Conservation (phyloP, 2,329 filamentous ascomycete genomes). For the Epichloe baconii region DNA sequence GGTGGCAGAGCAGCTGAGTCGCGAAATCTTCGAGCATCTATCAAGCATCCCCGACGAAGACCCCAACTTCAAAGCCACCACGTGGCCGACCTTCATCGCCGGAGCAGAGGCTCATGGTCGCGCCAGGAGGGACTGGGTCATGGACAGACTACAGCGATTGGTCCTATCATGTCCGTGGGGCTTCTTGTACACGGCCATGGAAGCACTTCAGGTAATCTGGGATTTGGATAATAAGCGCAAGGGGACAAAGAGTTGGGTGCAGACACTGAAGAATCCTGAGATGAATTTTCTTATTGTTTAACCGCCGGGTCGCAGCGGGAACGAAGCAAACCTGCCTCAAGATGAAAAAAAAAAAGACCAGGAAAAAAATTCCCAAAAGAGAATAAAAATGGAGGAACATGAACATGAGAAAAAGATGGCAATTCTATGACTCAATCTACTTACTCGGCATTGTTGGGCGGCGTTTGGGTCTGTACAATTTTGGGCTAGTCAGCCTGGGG, state of each 20-base stretch:
- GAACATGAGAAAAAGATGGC: neutral
- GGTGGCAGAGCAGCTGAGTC: slow-evolving; percentile 22
- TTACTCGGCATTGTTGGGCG: neutral
- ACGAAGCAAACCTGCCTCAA: neutral
- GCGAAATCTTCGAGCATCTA: slow-evolving; percentile 34
- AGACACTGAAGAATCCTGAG: slow-evolving; percentile 27
- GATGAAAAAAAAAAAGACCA: neutral
- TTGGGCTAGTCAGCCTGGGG: neutral
- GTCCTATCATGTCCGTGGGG: slow-evolving; percentile 33
- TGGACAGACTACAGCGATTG: slow-evolving; percentile 28
- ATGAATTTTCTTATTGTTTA: slow-evolving; percentile 32
- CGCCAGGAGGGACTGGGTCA: slow-evolving; percentile 32
- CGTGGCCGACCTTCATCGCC: slow-evolving; percentile 43
- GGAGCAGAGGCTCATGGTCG: slow-evolving; percentile 35
- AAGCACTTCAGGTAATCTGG: slow-evolving; percentile 33
- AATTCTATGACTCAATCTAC: neutral
- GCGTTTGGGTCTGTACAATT: neutral
- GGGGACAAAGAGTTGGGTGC: slow-evolving; percentile 26
- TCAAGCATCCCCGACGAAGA: slow-evolving; percentile 34
- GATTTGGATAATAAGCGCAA: slow-evolving; percentile 20
- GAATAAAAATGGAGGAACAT: neutral
- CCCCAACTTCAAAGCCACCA: slow-evolving; percentile 40
- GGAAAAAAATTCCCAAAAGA: neutral
- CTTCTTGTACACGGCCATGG: slow-evolving; percentile 33
- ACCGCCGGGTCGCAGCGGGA: slow-evolving; percentile 2